phyloP scores from a whole-genome alignment of 345 rosid genomes.

The Arabidopsis suecica region DNA sequence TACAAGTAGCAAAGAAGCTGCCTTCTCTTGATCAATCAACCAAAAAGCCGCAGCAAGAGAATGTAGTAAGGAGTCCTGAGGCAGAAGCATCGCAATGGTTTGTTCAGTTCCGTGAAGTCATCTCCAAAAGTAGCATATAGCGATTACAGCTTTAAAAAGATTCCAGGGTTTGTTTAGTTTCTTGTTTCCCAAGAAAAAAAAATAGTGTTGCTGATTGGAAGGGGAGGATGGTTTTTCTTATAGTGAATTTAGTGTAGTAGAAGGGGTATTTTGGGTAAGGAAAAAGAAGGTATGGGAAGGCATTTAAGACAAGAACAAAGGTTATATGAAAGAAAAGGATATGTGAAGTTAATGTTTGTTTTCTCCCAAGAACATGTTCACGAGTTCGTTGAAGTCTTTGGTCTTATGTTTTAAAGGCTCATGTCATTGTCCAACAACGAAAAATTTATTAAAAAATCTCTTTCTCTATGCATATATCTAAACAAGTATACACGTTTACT shows the following conservation, averaged over 20 bases:
- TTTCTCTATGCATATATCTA: constrained; percentile 39
- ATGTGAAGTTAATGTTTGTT: constrained; percentile 42
- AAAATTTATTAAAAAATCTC: constrained; percentile 4
- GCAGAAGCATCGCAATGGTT: constrained; percentile 68
- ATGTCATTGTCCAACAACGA: constrained; percentile 18
- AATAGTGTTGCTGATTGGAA: constrained; percentile 18
- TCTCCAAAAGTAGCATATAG: constrained; percentile 72
- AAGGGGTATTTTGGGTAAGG: constrained; percentile 35
- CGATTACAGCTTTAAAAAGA: not conserved
- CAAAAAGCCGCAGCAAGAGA: constrained; percentile 43
- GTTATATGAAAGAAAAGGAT: constrained; percentile 29
- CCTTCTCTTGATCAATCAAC: constrained; percentile 51
- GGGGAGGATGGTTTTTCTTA: not conserved
- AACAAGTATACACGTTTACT: constrained; percentile 33
- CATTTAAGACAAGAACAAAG: constrained; percentile 35
- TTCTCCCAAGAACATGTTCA: constrained; percentile 41
- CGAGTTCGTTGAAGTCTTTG: constrained; percentile 36
- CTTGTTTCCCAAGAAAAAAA: constrained; percentile 29
- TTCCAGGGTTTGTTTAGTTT: constrained; percentile 24
- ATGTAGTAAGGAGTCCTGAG: constrained; percentile 2
- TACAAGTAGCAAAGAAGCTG: constrained; percentile 47
- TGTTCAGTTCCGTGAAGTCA: constrained; percentile 64
- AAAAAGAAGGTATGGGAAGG: constrained; percentile 15
- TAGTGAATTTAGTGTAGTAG: constrained; percentile 25
- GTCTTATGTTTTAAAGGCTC: constrained; percentile 28